Base-by-base conservation (phyloP, 2,329 filamentous ascomycete genomes). In the Trichoderma breve region DNA sequence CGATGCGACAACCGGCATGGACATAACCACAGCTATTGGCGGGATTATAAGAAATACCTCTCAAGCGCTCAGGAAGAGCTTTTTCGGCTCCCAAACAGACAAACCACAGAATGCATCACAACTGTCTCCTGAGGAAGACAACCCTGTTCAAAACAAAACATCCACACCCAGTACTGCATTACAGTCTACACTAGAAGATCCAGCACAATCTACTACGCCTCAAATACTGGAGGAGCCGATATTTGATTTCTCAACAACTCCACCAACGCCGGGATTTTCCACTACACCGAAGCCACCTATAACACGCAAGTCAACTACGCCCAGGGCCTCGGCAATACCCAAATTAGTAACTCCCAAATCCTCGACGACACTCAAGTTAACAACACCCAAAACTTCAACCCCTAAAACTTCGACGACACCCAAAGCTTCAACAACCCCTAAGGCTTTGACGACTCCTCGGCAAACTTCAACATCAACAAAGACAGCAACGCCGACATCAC, bases 21-120 rank as follows among this genome's bases (percentile, higher is more conserved):
- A 92, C 60, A 88, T 92, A 78, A 92, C 91, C 2, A 84, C 84
- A 60, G 88, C 87, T 6, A 83, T 92, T 61, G 91, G 91, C 11
- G 84, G 85, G 9, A 92, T 93, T 65, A 82, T 92, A 78, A 79
- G 73, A 28, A 78, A 75, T 39, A 75, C 69, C 28, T 76, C 76
- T 9, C 77, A 77, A 43, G 74, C 82, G 74, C 77, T 80, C 43
- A 88, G 85, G 9, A 90, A 88, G 77, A 84, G 84, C 61, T 78
- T 88, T 14, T 89, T 90, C 87, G 88, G 90, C 75, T 81, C 87
- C 74, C 89, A 91, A 76, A 85, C 82, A 15, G 83, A 88, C 74
- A 79, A 83, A 73, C 82, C 88, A 32, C 84, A 87, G 63, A 81
- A 79, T 53, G 76, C 77, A 14, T 74, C 76, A 21, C 76, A 77